Base-by-base conservation (phyloP, 495 filamentous ascomycete species). In the Penicillium argentinense region DNA sequence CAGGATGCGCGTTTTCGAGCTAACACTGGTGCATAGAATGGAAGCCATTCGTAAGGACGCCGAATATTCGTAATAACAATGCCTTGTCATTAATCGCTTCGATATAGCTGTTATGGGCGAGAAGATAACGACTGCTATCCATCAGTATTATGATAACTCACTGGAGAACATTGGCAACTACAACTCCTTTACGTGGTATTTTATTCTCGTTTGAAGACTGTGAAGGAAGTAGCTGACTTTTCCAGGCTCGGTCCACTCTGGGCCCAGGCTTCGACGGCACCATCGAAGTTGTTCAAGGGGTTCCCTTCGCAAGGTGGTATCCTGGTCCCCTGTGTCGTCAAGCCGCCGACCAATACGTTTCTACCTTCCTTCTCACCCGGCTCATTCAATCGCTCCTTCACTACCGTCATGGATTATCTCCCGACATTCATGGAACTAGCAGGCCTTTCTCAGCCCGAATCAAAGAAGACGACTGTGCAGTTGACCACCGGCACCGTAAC, bases 221-320 rank as follows among this genome's bases (percentile, higher is more conserved):
- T n/a, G n/a, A n/a, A 19, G 39, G 21, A 26, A 3, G 16, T 27
- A 27, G 23, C 32, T 46, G 21, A 46, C 18, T 9, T 5, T 5
- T 5, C 7, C 19, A 51, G 47, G 47, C 30, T 44, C 47, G 47
- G 77, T 2, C 75, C 74, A 6, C 68, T 71, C 12, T 77, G 78
- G 76, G 77, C 74, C 11, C 69, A 76, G 40, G 79, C 77, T n/a
- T 67, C 76, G 4, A 81, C 77, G 12, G 74, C 79, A 7, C 74
- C 79, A 17, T 72, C 65, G 9, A 60, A 76, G 34, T 56, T 75
- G 11, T 76, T 71, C 51, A 79, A 80, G 44, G 66, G 69, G n/a
- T 78, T 65, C 52, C 72, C 75, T 8, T 73, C 76, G 12, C 66
- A 82, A 57, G 75, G 77, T 9, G 77, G 74, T 26, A 71, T 78